A percentile compares a stretch with the other conserved stretches of the same genome.
Conservation (phyloP, 192 early-diverging fungal species). For the Kappamyces sp. region DNA sequence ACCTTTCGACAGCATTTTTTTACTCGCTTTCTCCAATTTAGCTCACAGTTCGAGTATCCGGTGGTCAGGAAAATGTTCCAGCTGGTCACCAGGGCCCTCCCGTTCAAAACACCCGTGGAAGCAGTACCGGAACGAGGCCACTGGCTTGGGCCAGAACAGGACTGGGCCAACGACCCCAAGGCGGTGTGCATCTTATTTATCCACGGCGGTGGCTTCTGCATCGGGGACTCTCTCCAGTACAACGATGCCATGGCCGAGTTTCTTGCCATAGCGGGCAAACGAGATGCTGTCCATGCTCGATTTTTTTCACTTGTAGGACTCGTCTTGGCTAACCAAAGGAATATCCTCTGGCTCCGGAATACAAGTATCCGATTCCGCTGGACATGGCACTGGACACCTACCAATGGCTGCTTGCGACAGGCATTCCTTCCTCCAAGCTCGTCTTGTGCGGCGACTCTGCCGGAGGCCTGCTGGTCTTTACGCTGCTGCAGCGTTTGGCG, state of each 20-base stretch:
- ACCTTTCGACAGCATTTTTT: too few relatives aligned
- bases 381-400: not conserved
- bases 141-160: not conserved
- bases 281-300: not conserved
- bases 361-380: not conserved
- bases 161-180: not conserved
- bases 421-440: not conserved
- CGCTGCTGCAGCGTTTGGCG: not conserved
- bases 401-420: not conserved
- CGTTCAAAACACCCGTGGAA: too few relatives aligned
- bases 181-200: not conserved
- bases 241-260: not conserved
- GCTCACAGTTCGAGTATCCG: too few relatives aligned
- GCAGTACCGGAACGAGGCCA: not conserved
- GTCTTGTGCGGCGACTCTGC: not conserved
- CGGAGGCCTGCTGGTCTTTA: not conserved
- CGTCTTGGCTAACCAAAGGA: not conserved
- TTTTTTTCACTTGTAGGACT: not conserved
- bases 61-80: too few relatives aligned
- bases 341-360: not conserved
- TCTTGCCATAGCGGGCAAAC: not conserved
- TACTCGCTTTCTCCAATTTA: too few relatives aligned
- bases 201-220: not conserved
- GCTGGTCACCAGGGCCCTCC: too few relatives aligned
- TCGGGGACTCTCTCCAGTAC: not conserved